Evolutionary conservation across 1,139 yeast genomes (phyloP), one percentile per base, ranked within the genome.

Genomic region (Scheffersomyces quercinus): DNA sequence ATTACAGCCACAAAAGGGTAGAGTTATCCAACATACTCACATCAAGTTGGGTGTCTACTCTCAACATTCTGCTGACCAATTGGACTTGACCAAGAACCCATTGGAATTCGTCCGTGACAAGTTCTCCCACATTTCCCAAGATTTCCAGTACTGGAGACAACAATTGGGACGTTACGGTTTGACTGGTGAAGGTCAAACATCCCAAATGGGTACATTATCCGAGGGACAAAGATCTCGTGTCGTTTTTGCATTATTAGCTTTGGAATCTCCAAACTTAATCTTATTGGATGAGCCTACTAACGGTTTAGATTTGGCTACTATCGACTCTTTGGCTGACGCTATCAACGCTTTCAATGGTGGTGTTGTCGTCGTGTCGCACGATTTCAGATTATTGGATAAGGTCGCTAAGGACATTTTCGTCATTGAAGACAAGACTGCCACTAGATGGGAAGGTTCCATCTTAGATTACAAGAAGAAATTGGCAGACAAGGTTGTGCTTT

Each of bases 151-250:
- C 81, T 95, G 99, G 99, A 88, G 99, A 79, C 88, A 86, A 59
- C 98, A 93, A 75, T 81, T 95, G 60, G 99, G 99, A 64, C 88
- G 97, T 73, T 93, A 88, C 64, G 99, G 99, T 75, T 82, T 95
- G 63, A 91, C 98, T 53, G 99, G 99, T 75, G 98, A 93, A 73
- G 96, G 95, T 53, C 99, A 93, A 78, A 93, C 98, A 49, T 89
- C 97, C 41, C 91, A 88, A 68, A 95, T 93, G 97, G 98, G 96
- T 54, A 93, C 99, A 16, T 76, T 95, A 55, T 90, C 98, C 14
- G 99, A 93, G 77, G 99, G 99, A 68, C 98, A 93, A 80, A 87
- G 98, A 78, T 90, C 98, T 51, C 86, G 99, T 75, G 99, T 93
- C 54, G 99, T 93, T 48, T 95, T 93, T 64, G 99, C 99, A 15